Percentiles rank a stretch among this genome's conserved stretches.
These are phyloP conservation scores for Saposhnikovia divaricata DNA, from an alignment of 129 eudicot species.

Conservation along the genomic window DNA sequence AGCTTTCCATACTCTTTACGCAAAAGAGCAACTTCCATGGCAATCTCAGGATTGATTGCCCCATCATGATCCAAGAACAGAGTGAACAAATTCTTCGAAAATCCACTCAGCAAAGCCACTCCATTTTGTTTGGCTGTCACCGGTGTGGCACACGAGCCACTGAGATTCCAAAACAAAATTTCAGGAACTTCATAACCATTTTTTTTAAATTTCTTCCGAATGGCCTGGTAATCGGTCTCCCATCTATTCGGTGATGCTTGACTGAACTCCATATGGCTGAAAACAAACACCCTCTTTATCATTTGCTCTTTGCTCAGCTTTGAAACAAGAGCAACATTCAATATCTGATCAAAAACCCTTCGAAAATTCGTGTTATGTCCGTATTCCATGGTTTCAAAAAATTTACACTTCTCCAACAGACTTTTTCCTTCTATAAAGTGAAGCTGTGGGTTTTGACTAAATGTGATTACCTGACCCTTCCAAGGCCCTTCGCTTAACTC, in stretches of 20 bases:
- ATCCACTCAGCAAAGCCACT: conserved; percentile 16
- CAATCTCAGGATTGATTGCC: conserved; percentile 1
- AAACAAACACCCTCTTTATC: conserved; percentile 23
- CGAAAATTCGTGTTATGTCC: conserved; percentile 5
- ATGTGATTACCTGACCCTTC: conserved; percentile 13
- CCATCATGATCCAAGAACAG: conserved; percentile 17
- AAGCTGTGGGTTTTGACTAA: conserved; percentile 6
- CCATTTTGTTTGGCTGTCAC: conserved; percentile 3
- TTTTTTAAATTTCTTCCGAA: conserved; percentile 9
- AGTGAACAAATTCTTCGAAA: conserved; percentile 14
- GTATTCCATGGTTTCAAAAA: neutral
- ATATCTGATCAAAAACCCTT: conserved; percentile 6
- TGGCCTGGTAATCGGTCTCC: conserved; percentile 21
- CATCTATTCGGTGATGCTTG: conserved; percentile 8
- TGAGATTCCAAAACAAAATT: conserved; percentile 25
- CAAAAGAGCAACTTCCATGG: conserved; percentile 5
- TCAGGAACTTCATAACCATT: conserved; percentile 18
- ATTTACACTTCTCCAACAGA: conserved; percentile 4
- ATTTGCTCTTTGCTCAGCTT: conserved; percentile 11
- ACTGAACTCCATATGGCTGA: conserved; percentile 19
- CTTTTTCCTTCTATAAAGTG: conserved; percentile 5
- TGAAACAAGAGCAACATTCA: conserved; percentile 4
- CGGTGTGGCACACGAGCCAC: neutral
- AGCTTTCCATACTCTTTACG: conserved; percentile 19
- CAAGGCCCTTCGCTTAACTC: conserved; percentile 14